Evolutionary conservation across 306 rosid species (phyloP), one percentile per base, ranked within the genome.

Genomic region (Trifolium pratense): DNA sequence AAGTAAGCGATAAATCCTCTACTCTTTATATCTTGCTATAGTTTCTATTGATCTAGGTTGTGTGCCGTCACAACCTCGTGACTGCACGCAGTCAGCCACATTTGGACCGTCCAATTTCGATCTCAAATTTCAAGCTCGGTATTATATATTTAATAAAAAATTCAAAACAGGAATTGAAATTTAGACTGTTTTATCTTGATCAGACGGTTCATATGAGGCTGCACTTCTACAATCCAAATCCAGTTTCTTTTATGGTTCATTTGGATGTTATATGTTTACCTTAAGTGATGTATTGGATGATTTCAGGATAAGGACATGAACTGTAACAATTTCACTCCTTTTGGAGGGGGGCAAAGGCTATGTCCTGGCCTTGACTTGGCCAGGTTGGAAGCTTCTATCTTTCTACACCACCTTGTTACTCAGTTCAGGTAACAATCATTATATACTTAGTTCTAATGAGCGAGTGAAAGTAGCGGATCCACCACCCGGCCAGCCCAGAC

Each of bases 341-440:
- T 94, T 87, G 98, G 97, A 64, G 98, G 98, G 10, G 98, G 98
- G 5, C 92, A 85, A 77, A 94, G 98, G 83, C 78, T 94, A 12
- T 94, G 98, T 53, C 98, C 98, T 61, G 98, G 98, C 14, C 86
- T 88, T 83, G 98, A 94, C 78, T 82, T 94, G 81, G 96, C 98
- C 18, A 89, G 97, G 84, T 75, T 94, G 57, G 96, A 88, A 84
- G 85, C 93, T 85, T 89, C 99, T 46, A 86, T 94, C 62, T 94
- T 94, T 71, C 71, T 94, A 15, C 96, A 94, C 72, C 92, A 91
- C 81, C 83, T 94, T 23, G 91, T 91, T 68, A 94, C 99, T 79
- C 86, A 79, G 65, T 94, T 94, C 88, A 89, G 95, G 99, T 89
- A 84, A 55, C 42, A 20, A 52, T 52, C 59, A 53, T 53, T 53